Evolutionary conservation across 2,329 filamentous ascomycete species (phyloP).

Genomic region (Blastomyces emzantsi): DNA sequence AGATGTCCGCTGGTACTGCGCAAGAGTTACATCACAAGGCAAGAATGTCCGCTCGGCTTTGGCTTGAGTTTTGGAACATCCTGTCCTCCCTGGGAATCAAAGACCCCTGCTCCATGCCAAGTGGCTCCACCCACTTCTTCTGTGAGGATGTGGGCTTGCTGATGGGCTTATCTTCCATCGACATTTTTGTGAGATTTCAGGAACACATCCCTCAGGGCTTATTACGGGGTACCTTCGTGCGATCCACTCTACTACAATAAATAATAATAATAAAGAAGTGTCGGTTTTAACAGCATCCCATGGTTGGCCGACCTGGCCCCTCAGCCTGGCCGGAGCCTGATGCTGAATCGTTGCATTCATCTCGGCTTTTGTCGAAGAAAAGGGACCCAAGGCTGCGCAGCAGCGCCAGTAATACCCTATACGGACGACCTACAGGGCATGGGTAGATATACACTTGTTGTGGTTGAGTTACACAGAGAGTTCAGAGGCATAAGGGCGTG

Average conservation of each 20-base stretch:
- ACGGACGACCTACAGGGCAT: background rate
- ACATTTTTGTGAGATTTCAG: background rate
- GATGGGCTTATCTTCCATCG: background rate
- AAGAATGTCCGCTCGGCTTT: background rate
- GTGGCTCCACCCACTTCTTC: slow-evolving; percentile 6
- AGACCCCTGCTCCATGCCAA: slow-evolving; percentile 6
- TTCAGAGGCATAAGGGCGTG: background rate
- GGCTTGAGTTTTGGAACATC: background rate
- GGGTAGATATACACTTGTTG: background rate
- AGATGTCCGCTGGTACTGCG: background rate
- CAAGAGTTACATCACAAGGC: background rate
- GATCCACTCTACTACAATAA: background rate
- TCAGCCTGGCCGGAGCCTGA: background rate
- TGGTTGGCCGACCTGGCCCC: background rate
- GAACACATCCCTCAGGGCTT: background rate
- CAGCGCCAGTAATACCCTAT: background rate
- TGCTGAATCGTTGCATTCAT: background rate
- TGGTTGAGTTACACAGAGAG: background rate
- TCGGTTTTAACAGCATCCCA: background rate
- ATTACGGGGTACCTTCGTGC: background rate
- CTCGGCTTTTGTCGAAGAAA: slow-evolving; percentile 4
- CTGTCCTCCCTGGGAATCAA: background rate
- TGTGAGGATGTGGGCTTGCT: background rate
- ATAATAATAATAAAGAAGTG: background rate
- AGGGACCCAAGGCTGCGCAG: background rate